These are phyloP conservation scores for Alternaria dauci DNA, from an alignment of 2,329 filamentous ascomycete species.

Conservation along the genomic window DNA sequence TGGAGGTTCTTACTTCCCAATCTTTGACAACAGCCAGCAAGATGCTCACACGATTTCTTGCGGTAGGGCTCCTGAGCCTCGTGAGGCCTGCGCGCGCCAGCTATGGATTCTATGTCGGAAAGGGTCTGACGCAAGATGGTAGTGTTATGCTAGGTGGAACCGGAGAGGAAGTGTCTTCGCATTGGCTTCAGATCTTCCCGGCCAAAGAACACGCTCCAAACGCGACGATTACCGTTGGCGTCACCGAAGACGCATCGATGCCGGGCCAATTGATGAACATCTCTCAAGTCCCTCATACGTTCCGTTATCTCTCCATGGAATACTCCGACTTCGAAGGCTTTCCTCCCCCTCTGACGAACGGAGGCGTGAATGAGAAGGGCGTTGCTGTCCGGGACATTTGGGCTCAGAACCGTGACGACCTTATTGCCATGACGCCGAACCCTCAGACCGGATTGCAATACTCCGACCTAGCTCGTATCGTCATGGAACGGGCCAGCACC, in stretches of 20 bases:
- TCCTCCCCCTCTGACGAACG: constrained; percentile 55
- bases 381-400: constrained; percentile 55
- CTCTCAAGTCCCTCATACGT: constrained; percentile 45
- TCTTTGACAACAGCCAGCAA: not conserved
- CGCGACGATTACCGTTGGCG: constrained; percentile 55
- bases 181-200: constrained; percentile 59
- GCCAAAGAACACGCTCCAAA: constrained; percentile 53
- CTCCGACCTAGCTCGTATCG: constrained; percentile 53
- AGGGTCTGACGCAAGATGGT: constrained; percentile 55
- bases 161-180: constrained; percentile 59
- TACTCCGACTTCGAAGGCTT: constrained; percentile 55
- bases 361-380: constrained; percentile 55
- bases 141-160: constrained; percentile 58
- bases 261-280: constrained; percentile 48
- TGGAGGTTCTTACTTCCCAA: not conserved
- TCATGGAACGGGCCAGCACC: constrained; percentile 53
- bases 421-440: constrained; percentile 53
- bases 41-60: constrained; percentile 15
- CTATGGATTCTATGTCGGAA: constrained; percentile 60
- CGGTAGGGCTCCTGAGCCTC: constrained; percentile 18
- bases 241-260: constrained; percentile 51
- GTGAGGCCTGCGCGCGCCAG: constrained; percentile 45
- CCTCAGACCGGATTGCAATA: constrained; percentile 55
- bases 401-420: constrained; percentile 52
- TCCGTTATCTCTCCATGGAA: constrained; percentile 50